A percentile compares a stretch with the other conserved stretches of the same genome.
Conservation (phyloP, 164 flowering plant genomes). For the Platanus orientalis region DNA sequence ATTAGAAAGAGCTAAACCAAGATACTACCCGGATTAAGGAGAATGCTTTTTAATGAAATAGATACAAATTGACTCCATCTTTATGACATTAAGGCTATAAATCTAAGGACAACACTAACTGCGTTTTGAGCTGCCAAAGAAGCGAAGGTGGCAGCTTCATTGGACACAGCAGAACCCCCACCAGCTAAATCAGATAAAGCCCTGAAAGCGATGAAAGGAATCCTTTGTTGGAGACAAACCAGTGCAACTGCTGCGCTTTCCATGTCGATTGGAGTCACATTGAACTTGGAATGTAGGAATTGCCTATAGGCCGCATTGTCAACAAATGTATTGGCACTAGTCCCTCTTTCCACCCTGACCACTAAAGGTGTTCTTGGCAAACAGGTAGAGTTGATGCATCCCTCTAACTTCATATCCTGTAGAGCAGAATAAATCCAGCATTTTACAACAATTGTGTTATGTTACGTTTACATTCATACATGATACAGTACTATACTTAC, state of each 20-base stretch:
- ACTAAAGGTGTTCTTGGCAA: conserved; percentile 26
- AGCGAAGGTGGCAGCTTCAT: conserved; percentile 22
- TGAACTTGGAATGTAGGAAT: conserved; percentile 28
- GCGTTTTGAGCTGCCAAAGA: too few species aligned
- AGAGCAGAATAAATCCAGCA: background rate
- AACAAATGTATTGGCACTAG: conserved; percentile 26
- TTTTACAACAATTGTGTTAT: too few species aligned
- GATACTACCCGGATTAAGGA: too few species aligned
- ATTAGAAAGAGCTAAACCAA: too few species aligned
- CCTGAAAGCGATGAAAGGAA: conserved; percentile 31
- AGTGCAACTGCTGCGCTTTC: conserved; percentile 40
- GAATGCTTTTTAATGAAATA: too few species aligned
- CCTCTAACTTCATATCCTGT: conserved; percentile 40
- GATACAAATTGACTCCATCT: too few species aligned
- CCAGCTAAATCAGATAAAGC: conserved; percentile 35
- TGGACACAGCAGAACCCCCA: conserved; percentile 28
- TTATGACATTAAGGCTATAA: too few species aligned
- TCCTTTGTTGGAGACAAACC: conserved; percentile 22
- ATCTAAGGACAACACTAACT: too few species aligned
- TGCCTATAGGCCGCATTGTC: conserved; percentile 36
- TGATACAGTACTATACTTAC: conserved; percentile 14
- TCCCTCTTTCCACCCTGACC: conserved; percentile 25
- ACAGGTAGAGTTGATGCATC: conserved; percentile 47
- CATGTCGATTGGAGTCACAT: conserved; percentile 35
- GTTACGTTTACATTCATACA: too few species aligned